Conservation (phyloP, 148 eudicot species). For the Camellia sinensis region DNA sequence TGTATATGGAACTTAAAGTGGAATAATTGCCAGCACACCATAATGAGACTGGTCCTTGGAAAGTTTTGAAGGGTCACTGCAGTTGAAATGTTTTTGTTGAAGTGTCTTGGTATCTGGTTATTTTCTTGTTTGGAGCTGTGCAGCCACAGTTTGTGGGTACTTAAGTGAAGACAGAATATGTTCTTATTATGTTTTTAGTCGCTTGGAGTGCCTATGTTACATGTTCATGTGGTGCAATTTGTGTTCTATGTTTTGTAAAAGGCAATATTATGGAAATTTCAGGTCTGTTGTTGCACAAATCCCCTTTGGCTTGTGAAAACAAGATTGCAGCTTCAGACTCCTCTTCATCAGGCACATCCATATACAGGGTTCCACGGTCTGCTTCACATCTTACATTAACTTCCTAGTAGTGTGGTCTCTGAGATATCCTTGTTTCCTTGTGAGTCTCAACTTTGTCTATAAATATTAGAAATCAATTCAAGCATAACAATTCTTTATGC, state of each 20-base stretch:
- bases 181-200: slow-evolving; percentile 5
- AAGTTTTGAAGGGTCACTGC: not conserved
- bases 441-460: not conserved
- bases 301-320: slow-evolving; percentile 98
- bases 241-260: not conserved
- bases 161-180: not conserved
- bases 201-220: not conserved
- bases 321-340: slow-evolving; percentile 98
- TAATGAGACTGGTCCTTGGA: not conserved
- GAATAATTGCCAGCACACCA: not conserved
- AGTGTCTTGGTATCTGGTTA: not conserved
- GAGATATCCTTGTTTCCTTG: not conserved
- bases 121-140: not conserved
- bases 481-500: not conserved
- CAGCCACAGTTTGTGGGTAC: not conserved
- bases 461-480: not conserved
- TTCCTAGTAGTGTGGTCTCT: slow-evolving; percentile 6
- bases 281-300: slow-evolving; percentile 92
- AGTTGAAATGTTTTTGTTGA: not conserved
- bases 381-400: slow-evolving; percentile 24
- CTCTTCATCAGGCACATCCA: slow-evolving; percentile 68
- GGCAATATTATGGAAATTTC: slow-evolving; percentile 25
- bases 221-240: slow-evolving; percentile 2
- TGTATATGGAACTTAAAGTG: not conserved
- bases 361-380: slow-evolving; percentile 87